Base-by-base conservation (phyloP, 2,329 filamentous ascomycete species). In the Drechslerella dactyloides region DNA sequence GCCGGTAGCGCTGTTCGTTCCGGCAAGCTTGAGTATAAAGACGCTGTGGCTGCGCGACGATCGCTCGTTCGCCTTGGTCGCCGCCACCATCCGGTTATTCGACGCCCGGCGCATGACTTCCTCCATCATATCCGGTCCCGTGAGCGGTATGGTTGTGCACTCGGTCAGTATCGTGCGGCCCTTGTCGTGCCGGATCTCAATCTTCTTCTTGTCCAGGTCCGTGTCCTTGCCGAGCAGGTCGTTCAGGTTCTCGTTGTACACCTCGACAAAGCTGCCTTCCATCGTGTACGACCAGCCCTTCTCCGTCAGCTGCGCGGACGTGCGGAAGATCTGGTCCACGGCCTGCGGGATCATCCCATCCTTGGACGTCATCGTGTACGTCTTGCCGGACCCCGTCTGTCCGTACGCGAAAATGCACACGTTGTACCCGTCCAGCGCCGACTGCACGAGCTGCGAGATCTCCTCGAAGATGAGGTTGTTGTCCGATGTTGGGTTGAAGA, bases 391-490 rank as follows among this genome's bases (percentile, higher is more conserved):
- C 2, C 94, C 94, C 0, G 94, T 99, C 80, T 99, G 94, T 48
- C 94, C 94, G 78, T 99, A 99, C 78, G 93, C 97, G 81, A 99
- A 96, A 74, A 99, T 97, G 80, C 93, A 97, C 57, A 99, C 94
- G 76, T 97, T 99, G 82, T 96, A 99, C 0, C 94, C 94, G 77
- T 99, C 94, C 42, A 99, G 84, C 0, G 96, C 94, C 76, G 91
- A 96, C 80, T 99, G 94, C 0, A 99, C 93, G 35, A 99, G 85
- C 78, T 99, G 94, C 64, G 91, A 96, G 78, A 97, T 97, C 78
- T 99, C 94, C 62, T 90, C 91, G 78, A 99, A 99, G 0, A 99
- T 88, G 75, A 96, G 89, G 17, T 86, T 84, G 78, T 99, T 99
- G 75, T 89, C 85, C 1, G 89, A 87, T 0, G 82, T 80, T 0